A percentile compares a stretch with the other conserved stretches of the same genome.
Evolutionary conservation across 2,329 filamentous ascomycete species (phyloP).

Genomic region (Juglanconis oblonga): DNA sequence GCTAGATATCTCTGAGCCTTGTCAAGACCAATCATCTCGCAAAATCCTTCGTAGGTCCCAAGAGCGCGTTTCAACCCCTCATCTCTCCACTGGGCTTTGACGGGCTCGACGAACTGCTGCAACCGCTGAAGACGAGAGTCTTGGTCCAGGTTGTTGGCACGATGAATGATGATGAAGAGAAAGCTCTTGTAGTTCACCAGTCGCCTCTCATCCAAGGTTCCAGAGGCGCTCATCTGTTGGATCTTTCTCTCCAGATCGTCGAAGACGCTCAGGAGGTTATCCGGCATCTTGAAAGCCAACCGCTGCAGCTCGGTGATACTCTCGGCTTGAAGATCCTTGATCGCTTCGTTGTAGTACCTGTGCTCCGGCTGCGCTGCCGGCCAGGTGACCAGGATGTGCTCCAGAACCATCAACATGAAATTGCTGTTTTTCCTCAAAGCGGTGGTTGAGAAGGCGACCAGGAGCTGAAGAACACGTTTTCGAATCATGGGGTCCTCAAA

Average conservation of each 20-base stretch:
- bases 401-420: slow-evolving; percentile 85
- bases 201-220: slow-evolving; percentile 75
- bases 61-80: slow-evolving; percentile 65
- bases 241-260: slow-evolving; percentile 82
- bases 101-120: slow-evolving; percentile 74
- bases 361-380: slow-evolving; percentile 70
- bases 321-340: slow-evolving; percentile 82
- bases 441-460: slow-evolving; percentile 80
- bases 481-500: slow-evolving; percentile 83
- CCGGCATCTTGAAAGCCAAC: slow-evolving; percentile 84
- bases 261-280: slow-evolving; percentile 85
- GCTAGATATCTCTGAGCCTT: slow-evolving; percentile 79
- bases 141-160: slow-evolving; percentile 71
- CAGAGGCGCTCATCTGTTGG: slow-evolving; percentile 71
- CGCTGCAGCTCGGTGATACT: slow-evolving; percentile 86
- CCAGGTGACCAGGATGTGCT: slow-evolving; percentile 84
- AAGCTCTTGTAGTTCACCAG: slow-evolving; percentile 86
- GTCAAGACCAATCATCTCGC: slow-evolving; percentile 72
- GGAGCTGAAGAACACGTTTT: slow-evolving; percentile 76
- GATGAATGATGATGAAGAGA: slow-evolving; percentile 92
- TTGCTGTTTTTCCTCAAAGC: slow-evolving; percentile 72
- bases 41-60: slow-evolving; percentile 76
- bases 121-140: slow-evolving; percentile 70
- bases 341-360: slow-evolving; percentile 76
- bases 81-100: slow-evolving; percentile 77